Conservation (phyloP, 2,329 filamentous ascomycete species). For the Cladobotryum mycophilum region DNA sequence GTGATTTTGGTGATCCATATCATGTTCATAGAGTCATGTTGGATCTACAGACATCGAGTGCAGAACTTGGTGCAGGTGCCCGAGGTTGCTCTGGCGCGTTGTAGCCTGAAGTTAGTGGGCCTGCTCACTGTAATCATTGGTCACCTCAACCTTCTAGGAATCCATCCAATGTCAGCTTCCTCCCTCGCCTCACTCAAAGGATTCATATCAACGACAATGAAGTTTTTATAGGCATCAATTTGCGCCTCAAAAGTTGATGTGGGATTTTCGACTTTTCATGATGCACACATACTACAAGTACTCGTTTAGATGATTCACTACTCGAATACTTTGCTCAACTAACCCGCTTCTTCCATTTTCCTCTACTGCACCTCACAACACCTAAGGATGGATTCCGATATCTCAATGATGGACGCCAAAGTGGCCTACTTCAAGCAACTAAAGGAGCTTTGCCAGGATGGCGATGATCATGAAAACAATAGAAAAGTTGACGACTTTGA, state of each 20-base stretch:
- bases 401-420: slow-evolving; percentile 33
- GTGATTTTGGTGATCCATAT: no score
- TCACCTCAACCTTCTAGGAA: no score
- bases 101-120: not conserved
- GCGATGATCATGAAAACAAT: not conserved
- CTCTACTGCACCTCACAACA: not conserved
- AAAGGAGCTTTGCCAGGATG: slow-evolving; percentile 17
- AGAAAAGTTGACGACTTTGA: slow-evolving; percentile 28
- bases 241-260: no score
- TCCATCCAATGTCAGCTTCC: not conserved
- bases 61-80: not conserved
- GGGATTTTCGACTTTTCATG: not conserved
- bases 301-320: not conserved
- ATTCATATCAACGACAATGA: no score
- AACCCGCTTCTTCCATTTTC: not conserved
- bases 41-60: not conserved
- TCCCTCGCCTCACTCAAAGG: not conserved
- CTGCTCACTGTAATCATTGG: not conserved
- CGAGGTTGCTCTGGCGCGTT: not conserved
- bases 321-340: no score
- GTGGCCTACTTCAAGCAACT: slow-evolving; percentile 40
- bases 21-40: not conserved
- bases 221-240: not conserved
- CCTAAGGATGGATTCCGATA: not conserved
- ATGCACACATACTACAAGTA: not conserved